These are phyloP conservation scores for Cotoneaster glaucophyllus DNA, from an alignment of 306 rosid genomes.

Conservation along the genomic window DNA sequence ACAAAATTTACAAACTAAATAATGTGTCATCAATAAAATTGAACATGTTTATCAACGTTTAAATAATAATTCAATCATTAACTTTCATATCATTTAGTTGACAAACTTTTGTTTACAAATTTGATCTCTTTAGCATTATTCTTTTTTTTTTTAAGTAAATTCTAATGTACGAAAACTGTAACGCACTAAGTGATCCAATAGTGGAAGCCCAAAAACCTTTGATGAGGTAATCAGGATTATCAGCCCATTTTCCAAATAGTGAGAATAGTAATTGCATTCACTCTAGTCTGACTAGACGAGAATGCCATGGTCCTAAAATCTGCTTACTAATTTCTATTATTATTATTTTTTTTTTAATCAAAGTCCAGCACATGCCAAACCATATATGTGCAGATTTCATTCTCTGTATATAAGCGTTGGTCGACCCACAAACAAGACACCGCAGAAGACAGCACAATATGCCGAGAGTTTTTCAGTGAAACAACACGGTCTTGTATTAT, in stretches of 20 bases:
- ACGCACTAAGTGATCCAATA: background rate
- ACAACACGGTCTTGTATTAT: rapidly evolving
- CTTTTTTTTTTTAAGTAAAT: no score
- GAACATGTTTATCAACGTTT: no score
- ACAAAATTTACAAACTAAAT: no score
- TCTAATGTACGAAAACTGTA: no score
- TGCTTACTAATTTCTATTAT: no score
- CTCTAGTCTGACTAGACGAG: background rate
- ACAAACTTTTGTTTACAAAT: no score
- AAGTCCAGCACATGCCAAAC: background rate
- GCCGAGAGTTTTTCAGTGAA: no score
- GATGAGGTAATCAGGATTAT: background rate
- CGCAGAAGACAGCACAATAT: background rate
- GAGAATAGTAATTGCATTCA: background rate
- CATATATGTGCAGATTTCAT: background rate
- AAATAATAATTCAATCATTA: no score
- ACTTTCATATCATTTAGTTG: no score
- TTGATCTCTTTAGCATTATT: no score
- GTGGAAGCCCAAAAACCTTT: background rate
- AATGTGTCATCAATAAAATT: no score
- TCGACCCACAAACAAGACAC: background rate
- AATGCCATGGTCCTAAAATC: background rate
- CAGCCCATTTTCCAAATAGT: background rate
- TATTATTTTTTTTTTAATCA: background rate
- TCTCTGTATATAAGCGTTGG: background rate